Base-by-base conservation (phyloP, 345 rosid genomes). In the Brassica juncea region DNA sequence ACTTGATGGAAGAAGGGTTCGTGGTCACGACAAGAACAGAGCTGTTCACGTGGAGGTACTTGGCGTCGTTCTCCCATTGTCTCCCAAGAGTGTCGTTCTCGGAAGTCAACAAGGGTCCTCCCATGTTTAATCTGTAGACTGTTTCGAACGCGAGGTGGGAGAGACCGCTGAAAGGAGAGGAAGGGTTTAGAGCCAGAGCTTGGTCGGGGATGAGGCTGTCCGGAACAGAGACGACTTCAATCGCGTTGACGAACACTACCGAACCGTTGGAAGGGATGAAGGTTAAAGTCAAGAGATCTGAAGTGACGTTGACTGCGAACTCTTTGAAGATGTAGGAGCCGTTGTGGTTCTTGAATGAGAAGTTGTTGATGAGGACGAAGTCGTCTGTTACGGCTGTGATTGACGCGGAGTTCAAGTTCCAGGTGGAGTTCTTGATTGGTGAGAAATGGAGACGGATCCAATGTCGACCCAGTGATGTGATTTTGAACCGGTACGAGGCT, bases 381-480 rank as follows among this genome's bases (percentile, higher is more conserved):
- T 85, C 88, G 49, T 96, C 97, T 0, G 97, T 82, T 63, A 85
- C 88, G 16, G 89, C 97, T 1, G 93, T 86, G 73, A 92, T 81
- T 1, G 86, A 76, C 0, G 91, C 91, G 61, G 94, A 83, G 30
- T 76, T 71, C 85, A 96, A 73, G 85, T 90, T 86, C 19, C 85
- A 87, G 73, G 76, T 82, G 0, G 93, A 84, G 72, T 61, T 86
- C 30, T 87, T 84, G 79, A 90, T 25, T 16, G 97, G 97, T 44
- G 80, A 86, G 75, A 96, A 96, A 76, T 96, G 93, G 37, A 96
- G 97, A 74, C 99, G 97, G 90, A 96, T 74, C 99, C 99, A 96
- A 84, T 93, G 99, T 81, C 91, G 87, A 3, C 99, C 99, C 68
- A 82, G 75, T 73, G 85, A 75, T 75, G 86, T 68, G 74, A 95